phyloP scores from a whole-genome alignment of 495 filamentous ascomycete genomes.

The Baudoinia panamericana region DNA sequence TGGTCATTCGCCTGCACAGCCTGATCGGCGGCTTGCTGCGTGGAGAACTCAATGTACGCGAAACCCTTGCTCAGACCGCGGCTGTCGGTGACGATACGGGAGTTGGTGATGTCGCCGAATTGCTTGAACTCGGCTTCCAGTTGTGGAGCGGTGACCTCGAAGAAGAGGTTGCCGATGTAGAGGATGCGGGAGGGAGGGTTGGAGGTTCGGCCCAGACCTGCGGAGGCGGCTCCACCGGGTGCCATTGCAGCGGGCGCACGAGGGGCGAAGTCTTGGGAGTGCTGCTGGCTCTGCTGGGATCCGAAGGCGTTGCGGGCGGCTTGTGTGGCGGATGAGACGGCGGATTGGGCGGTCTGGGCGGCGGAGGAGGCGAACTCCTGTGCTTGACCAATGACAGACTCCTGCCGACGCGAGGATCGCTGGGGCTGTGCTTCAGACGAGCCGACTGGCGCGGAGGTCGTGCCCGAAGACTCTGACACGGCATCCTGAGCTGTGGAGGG shows the following conservation, averaged over 20 bases:
- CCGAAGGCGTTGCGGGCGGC: constrained; percentile 6
- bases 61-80: constrained; percentile 86
- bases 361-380: constrained; percentile 5
- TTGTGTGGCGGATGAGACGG: constrained; percentile 4
- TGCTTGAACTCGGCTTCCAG: constrained; percentile 27
- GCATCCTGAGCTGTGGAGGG: neutral
- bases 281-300: neutral
- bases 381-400: constrained; percentile 1
- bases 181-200: constrained; percentile 30
- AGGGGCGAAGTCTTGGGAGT: too few species aligned
- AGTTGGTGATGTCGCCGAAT: constrained; percentile 33
- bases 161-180: constrained; percentile 80
- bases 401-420: neutral
- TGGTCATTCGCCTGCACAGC: constrained; percentile 56
- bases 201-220: neutral
- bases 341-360: neutral
- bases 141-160: constrained; percentile 44
- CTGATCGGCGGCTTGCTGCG: constrained; percentile 38
- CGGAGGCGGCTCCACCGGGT: neutral
- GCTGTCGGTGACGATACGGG: constrained; percentile 50
- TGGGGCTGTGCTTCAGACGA: neutral
- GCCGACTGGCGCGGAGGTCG: neutral
- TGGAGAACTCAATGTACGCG: constrained; percentile 60
- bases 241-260: neutral
- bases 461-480: constrained; percentile 12